Evolutionary conservation across 805 yeast species (phyloP), one percentile per base, ranked within the genome.

Genomic region (Ogataea paraovalis): DNA sequence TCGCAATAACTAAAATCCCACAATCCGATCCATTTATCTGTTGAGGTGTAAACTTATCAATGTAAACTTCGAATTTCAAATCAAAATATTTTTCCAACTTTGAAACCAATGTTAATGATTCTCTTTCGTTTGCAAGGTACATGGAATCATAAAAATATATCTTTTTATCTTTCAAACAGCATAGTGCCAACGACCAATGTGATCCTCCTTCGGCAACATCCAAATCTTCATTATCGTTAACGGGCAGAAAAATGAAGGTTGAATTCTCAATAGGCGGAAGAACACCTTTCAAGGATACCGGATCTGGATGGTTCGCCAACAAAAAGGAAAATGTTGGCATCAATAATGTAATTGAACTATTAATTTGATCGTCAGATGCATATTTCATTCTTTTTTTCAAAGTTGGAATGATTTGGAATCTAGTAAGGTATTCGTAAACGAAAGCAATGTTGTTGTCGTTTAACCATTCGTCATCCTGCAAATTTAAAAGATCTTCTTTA

Each of bases 171-270:
- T 73, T 62, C 8, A 75, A 51, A 30, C 75, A 72, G 6, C 82
- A 68, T 14, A 85, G 72, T 13, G 82, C 71, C 14, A 87, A 64
- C 0, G 87, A 80, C 94, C 95, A 86, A 64, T 87, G 94, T 41
- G 80, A 81, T 1, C 92, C 94, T 16, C 83, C 82, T 50, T 79
- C 85, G 2, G 75, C 78, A 0, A 67, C 66, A 41, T 75, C 83
- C 38, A 80, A 68, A 46, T 81, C 84, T 41, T 75, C 83, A 50
- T 78, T 80, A 58, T 79, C 85, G 60, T 84, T 86, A 25, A 85
- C 69, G 0, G 92, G 94, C 36, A 85, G 60, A 52, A 87, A 85
- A 1, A 86, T 70, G 54, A 81, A 78, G 13, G 69, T 65, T 2
- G 79, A 67, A 1, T 64, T 54, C 13, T 69, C 70, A 4, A 79